Evolutionary conservation across 345 rosid species (phyloP), one percentile per base, ranked within the genome.

Genomic region (Brassica cretica): DNA sequence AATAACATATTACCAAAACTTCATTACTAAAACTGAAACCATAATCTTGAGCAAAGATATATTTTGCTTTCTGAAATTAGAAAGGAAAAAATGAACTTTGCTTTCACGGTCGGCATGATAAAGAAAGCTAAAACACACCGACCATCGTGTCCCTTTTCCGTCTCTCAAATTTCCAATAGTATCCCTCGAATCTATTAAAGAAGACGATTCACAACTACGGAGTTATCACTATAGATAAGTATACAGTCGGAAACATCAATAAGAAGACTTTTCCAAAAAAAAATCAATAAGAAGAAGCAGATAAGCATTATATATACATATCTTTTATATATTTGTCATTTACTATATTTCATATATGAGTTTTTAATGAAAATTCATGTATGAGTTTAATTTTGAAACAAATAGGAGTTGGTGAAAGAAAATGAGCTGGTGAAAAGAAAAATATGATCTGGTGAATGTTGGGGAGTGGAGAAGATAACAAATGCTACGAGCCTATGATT

Each of bases 41-140:
- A 21, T 39, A 76, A 63, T 62, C 56, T 39, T 27, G 30, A 71
- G 72, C n/a, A 16, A 37, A 71, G 3, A 5, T 59, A 35, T 53
- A 41, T 8, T 9, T 33, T 60, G 16, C 9, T 68, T 69, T 69
- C 71, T 74, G 60, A 29, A 79, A 68, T 32, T 79, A 74, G 82
- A 68, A 79, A 69, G 75, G 75, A 51, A 74, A 69, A 58, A 64
- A 44, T 21, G 56, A 51, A 16, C 10, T 60, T 73, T 73, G 82
- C 68, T 73, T 66, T 18, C 69, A 27, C 33, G 73, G 70, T 69
- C 16, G 66, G 71, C 70, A 49, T 63, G 35, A 77, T 62, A 51
- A 70, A 33, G 4, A 51, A 33, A 8, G 65, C 49, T 65, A 59
- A 72, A 66, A 33, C 56, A 32, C 73, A 77, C 82, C 82, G 82